Evolutionary conservation across 75 land plant genomes (phyloP), one percentile per base, ranked within the genome.

Genomic region (Isoetes taiwanensis): DNA sequence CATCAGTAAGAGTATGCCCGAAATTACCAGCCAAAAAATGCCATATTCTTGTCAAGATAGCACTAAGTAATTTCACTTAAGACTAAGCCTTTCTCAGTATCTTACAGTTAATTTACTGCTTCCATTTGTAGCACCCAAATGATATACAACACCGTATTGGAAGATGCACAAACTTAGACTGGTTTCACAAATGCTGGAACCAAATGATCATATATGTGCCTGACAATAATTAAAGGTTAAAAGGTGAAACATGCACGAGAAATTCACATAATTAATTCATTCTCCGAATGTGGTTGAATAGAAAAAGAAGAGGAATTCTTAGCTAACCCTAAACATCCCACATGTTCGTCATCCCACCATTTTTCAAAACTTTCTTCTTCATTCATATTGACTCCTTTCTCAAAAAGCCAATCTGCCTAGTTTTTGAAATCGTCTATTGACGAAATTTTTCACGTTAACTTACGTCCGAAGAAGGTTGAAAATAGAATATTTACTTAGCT

Each of bases 271-370:
- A n/a, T n/a, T n/a, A n/a, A n/a, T n/a, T n/a, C n/a, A 6, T 46
- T 46, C n/a, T n/a, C n/a, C n/a, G n/a, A n/a, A n/a, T n/a, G n/a
- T n/a, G n/a, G n/a, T n/a, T n/a, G n/a, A n/a, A n/a, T n/a, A n/a
- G n/a, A n/a, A n/a, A n/a, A n/a, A n/a, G n/a, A n/a, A n/a, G n/a
- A n/a, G n/a, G n/a, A n/a, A n/a, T n/a, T n/a, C n/a, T n/a, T n/a
- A n/a, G n/a, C n/a, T n/a, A n/a, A n/a, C n/a, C n/a, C n/a, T n/a
- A n/a, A n/a, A n/a, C n/a, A n/a, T n/a, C n/a, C n/a, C n/a, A 46
- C 50, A 6, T 46, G 50, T n/a, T 46, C 50, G 16, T 46, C 50
- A 46, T 46, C 50, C 50, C 50, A 46, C 50, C 50, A 46, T 8
- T 16, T 23, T 16, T 46, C 50, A 19, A 19, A 46, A 23, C 50